These are phyloP conservation scores for Chloromonas sp. DNA, from an alignment of 163 green algal species.

Conservation along the genomic window DNA sequence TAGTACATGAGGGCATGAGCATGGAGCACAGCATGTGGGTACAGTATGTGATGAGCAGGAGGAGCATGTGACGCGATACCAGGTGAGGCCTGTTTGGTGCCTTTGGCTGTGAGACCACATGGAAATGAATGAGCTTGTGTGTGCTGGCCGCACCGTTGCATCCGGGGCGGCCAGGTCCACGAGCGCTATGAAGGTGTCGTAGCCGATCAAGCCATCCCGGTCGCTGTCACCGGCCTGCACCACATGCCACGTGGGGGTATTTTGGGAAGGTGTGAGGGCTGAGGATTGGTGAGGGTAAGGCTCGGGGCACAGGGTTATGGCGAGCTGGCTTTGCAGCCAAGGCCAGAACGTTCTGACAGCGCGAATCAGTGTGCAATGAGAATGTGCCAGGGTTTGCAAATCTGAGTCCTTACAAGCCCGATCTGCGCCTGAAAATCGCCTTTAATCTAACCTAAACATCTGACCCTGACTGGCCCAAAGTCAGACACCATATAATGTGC, in stretches of 20 bases:
- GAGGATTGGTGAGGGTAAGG: neutral
- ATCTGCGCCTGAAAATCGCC: too few species aligned
- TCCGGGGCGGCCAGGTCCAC: slow-evolving; percentile 1
- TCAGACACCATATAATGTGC: too few species aligned
- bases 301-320: neutral
- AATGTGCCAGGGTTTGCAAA: neutral
- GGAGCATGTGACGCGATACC: neutral
- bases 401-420: neutral
- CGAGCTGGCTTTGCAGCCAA: neutral
- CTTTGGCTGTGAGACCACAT: too few species aligned
- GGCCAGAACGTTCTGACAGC: neutral
- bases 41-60: neutral
- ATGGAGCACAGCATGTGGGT: neutral
- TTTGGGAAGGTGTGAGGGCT: neutral
- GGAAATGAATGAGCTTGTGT: too few species aligned
- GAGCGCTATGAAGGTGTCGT: slow-evolving; percentile 16
- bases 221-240: slow-evolving; percentile 27
- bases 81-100: neutral
- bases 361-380: neutral
- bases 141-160: neutral
- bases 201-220: slow-evolving; percentile 24
- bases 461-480: too few species aligned
- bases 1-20: neutral
- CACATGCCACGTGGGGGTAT: neutral
- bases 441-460: too few species aligned